Conservation (phyloP, 2,329 filamentous ascomycete genomes). For the Pseudogymnoascus sp. region DNA sequence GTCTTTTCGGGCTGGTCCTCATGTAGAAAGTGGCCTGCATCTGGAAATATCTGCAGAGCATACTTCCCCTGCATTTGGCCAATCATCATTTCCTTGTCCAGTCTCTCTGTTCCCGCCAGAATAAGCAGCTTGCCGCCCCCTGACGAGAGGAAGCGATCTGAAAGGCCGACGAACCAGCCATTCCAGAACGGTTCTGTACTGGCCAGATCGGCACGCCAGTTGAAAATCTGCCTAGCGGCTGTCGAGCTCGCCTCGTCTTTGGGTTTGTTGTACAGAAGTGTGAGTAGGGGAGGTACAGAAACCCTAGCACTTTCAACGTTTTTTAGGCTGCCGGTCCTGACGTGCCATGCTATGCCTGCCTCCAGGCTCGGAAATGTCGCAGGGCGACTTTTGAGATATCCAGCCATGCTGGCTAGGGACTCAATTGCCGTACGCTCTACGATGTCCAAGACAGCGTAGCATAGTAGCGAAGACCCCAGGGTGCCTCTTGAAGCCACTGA, state of each 20-base stretch:
- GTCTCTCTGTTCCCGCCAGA: constrained; percentile 77
- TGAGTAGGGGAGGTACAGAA: constrained; percentile 74
- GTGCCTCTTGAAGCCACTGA: constrained; percentile 63
- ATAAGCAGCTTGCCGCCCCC: constrained; percentile 77
- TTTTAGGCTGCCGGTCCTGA: constrained; percentile 77
- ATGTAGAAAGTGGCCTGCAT: constrained; percentile 93
- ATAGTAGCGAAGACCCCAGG: constrained; percentile 63
- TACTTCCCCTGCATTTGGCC: constrained; percentile 99
- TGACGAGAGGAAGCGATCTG: constrained; percentile 75
- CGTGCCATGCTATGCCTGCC: constrained; percentile 88
- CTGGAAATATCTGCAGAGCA: constrained; percentile 85
- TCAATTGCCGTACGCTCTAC: constrained; percentile 96
- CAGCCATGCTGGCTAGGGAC: constrained; percentile 87
- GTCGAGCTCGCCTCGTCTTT: constrained; percentile 35
- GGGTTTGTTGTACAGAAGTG: background rate
- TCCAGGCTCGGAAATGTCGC: constrained; percentile 67
- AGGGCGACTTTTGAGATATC: constrained; percentile 77
- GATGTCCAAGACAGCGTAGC: constrained; percentile 86
- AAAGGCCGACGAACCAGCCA: constrained; percentile 84
- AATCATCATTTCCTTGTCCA: constrained; percentile 89
- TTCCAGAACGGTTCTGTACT: constrained; percentile 89
- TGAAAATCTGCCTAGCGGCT: constrained; percentile 42
- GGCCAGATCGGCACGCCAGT: constrained; percentile 77
- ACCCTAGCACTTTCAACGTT: constrained; percentile 75
- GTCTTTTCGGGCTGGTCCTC: constrained; percentile 91